These are phyloP conservation scores for Trichoderma sp. DNA, from an alignment of 2,329 filamentous ascomycete species.

Conservation along the genomic window DNA sequence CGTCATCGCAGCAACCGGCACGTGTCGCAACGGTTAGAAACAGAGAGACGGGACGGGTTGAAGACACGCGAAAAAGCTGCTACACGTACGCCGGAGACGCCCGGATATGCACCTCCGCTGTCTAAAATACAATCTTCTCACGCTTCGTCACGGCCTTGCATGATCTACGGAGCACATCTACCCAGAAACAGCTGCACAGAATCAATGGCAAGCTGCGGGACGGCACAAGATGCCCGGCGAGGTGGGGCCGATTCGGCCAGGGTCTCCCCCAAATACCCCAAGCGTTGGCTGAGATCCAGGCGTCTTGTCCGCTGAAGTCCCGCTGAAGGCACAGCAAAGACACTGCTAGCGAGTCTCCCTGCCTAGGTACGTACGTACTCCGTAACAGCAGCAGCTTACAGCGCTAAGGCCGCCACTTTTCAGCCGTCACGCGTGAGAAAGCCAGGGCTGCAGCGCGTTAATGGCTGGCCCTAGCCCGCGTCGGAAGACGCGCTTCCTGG, in stretches of 20 bases:
- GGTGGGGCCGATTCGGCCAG: constrained; percentile 6
- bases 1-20: background rate
- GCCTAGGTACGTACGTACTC: no score
- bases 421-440: constrained; percentile 6
- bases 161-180: no score
- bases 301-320: background rate
- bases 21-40: background rate
- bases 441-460: constrained; percentile 18
- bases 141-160: background rate
- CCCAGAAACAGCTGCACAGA: background rate
- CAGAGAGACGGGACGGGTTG: background rate
- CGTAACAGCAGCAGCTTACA: no score
- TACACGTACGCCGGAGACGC: background rate
- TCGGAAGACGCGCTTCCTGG: constrained; percentile 9
- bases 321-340: background rate
- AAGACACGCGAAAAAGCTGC: background rate
- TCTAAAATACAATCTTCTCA: background rate
- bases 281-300: background rate
- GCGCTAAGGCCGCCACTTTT: constrained; percentile 15
- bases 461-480: constrained; percentile 14
- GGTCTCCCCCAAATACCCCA: background rate
- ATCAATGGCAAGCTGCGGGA: background rate
- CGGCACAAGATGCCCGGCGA: background rate
- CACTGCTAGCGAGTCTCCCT: background rate
- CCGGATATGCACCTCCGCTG: background rate